These are phyloP conservation scores for Ailanthus altissimus DNA, from an alignment of 345 rosid species.

Conservation along the genomic window DNA sequence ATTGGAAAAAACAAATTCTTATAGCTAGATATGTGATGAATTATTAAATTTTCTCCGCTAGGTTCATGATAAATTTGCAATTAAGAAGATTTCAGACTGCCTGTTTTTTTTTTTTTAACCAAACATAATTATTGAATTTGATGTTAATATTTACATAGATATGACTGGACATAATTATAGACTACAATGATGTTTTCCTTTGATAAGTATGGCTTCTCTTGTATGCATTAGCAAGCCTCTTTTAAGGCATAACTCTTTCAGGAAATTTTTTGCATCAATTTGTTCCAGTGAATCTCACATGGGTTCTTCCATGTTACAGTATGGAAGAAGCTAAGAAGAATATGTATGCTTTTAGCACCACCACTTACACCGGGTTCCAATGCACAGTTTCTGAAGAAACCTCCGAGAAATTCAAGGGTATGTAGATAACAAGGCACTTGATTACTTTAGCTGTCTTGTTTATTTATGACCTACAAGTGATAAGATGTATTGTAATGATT, in stretches of 20 bases:
- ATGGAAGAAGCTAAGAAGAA: constrained; percentile 98
- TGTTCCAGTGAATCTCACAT: background rate
- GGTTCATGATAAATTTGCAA: background rate
- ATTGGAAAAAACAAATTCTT: background rate
- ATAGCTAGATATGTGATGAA: background rate
- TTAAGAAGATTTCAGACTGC: background rate
- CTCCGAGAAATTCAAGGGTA: constrained; percentile 91
- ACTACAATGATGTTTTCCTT: background rate
- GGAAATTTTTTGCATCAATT: background rate
- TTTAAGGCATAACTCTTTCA: background rate
- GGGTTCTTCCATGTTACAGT: constrained; percentile 37
- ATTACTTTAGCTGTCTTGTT: background rate
- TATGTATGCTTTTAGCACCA: constrained; percentile 93
- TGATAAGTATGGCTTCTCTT: background rate
- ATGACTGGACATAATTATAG: background rate
- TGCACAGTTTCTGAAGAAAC: constrained; percentile 84
- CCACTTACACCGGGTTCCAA: constrained; percentile 93
- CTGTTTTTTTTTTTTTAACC: background rate
- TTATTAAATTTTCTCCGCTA: background rate
- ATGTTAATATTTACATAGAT: background rate
- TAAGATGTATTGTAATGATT: constrained; percentile 9
- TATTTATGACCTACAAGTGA: background rate
- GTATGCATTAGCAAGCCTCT: background rate
- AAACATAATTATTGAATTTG: no score
- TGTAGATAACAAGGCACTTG: background rate